These are phyloP conservation scores for Puccinia coronata DNA, from an alignment of 1,284 basidiomycete species.

Conservation along the genomic window DNA sequence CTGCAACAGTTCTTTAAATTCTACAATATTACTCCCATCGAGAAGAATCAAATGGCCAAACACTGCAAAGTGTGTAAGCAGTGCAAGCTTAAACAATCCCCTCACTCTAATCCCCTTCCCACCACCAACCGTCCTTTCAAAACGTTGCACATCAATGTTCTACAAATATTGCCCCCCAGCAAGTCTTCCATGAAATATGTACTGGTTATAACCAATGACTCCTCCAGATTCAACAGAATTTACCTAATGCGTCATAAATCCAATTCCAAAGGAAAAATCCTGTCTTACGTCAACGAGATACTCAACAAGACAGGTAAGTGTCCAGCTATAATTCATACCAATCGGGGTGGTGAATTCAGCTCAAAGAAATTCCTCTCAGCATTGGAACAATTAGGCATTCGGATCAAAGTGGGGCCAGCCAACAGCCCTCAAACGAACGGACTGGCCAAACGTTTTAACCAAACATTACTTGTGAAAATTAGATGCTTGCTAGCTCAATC, in stretches of 20 bases:
- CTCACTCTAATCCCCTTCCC: background rate
- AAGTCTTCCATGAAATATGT: background rate
- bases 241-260: background rate
- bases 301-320: background rate
- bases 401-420: background rate
- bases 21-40: background rate
- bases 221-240: background rate
- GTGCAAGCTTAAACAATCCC: background rate
- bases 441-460: no score
- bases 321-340: background rate
- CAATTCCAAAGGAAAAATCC: background rate
- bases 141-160: background rate
- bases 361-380: background rate
- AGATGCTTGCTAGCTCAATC: no score
- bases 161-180: background rate
- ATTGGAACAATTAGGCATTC: background rate
- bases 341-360: background rate
- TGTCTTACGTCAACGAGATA: slow-evolving; percentile 12
- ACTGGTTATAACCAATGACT: background rate
- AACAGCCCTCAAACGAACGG: background rate
- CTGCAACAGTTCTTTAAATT: background rate
- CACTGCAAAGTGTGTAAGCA: background rate
- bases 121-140: background rate
- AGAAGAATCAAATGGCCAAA: background rate
- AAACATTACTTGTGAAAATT: no score